Evolutionary conservation across 2,329 filamentous ascomycete species (phyloP), one percentile per base, ranked within the genome.

Genomic region (Mycogone perniciosa): DNA sequence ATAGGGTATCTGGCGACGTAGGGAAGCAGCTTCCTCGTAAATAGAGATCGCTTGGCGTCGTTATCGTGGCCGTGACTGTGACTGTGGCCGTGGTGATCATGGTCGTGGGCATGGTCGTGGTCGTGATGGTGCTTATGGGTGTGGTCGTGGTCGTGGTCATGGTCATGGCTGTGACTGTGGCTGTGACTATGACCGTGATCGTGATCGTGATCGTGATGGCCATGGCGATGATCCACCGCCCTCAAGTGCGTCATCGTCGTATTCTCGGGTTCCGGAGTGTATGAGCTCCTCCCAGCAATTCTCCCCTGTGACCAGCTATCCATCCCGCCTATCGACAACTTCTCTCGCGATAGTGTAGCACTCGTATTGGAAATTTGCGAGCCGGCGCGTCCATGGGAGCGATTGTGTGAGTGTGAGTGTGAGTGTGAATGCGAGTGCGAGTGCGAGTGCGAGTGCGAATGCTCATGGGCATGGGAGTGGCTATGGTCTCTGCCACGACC

Each of bases 1-100:
- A 97, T 76, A 0, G 92, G 91, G 65, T 85, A 89, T 29, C 76
- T 75, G 44, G 85, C 78, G 8, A 84, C 85, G 49, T 80, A 76
- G 0, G 77, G 77, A n/a, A 97, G 74, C 4, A 97, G 67, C 50
- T 85, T 78, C 10, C 76, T 80, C 0, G 92, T 95, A 37, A 95
- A 74, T 43, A 71, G 74, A 0, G 89, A 95, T 38, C 81, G 76
- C 43, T 77, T 70, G 8, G 68, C 69, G 51, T 73, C 70, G 45
- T 71, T 66, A 8, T 70, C 64, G 43, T 73, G 67, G 6, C 68
- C 60, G 50, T 72, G 59, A 26, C 60, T 52, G 35, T 56, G 49
- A 7, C 56, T 30, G 31, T 58, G 54, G 45, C 66, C 59, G 40
- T 50, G 57, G 34, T 70, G 62, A 41, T 57, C 57, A 48, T 64